Percentiles rank a stretch among this genome's conserved stretches.
Conservation (phyloP, 2,329 filamentous ascomycete genomes). For the Fragosphaeria purpurea region DNA sequence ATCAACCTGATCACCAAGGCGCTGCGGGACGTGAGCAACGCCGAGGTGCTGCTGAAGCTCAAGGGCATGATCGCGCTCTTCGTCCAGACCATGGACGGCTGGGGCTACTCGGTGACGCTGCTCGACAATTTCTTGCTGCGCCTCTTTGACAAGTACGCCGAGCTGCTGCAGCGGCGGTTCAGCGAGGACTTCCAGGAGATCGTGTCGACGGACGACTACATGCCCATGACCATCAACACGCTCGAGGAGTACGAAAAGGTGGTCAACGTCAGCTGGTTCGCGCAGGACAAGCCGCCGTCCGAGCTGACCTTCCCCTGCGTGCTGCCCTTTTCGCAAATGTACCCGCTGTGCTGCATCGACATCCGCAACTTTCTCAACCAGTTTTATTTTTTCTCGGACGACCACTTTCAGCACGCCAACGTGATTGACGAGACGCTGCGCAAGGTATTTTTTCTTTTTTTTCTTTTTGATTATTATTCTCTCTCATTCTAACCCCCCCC, state of each 20-base stretch:
- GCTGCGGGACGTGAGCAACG: constrained; percentile 70
- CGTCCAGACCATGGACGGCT: constrained; percentile 97
- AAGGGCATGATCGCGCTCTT: constrained; percentile 90
- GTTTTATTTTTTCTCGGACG: constrained; percentile 95
- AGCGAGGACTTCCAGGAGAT: constrained; percentile 94
- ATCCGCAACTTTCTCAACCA: constrained; percentile 96
- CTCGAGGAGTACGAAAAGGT: constrained; percentile 91
- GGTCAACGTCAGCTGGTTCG: constrained; percentile 92
- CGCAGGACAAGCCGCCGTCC: constrained; percentile 65
- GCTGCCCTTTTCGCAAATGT: constrained; percentile 98
- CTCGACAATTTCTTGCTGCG: constrained; percentile 80
- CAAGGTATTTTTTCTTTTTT: constrained; percentile 39
- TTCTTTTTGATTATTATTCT: neutral
- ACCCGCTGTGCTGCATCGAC: constrained; percentile 94
- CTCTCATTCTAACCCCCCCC: constrained; percentile 2
- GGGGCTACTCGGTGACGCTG: constrained; percentile 74
- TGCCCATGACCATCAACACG: constrained; percentile 96
- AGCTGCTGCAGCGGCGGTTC: constrained; percentile 80
- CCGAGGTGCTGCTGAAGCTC: constrained; percentile 84
- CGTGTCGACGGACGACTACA: constrained; percentile 92
- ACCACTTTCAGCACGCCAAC: constrained; percentile 84
- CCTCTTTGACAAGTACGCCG: constrained; percentile 88
- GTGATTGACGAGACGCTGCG: constrained; percentile 87
- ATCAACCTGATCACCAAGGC: constrained; percentile 74
- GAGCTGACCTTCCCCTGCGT: constrained; percentile 85